Conservation (phyloP, 2,329 filamentous ascomycete species). For the Ophiostoma triangulosporum region DNA sequence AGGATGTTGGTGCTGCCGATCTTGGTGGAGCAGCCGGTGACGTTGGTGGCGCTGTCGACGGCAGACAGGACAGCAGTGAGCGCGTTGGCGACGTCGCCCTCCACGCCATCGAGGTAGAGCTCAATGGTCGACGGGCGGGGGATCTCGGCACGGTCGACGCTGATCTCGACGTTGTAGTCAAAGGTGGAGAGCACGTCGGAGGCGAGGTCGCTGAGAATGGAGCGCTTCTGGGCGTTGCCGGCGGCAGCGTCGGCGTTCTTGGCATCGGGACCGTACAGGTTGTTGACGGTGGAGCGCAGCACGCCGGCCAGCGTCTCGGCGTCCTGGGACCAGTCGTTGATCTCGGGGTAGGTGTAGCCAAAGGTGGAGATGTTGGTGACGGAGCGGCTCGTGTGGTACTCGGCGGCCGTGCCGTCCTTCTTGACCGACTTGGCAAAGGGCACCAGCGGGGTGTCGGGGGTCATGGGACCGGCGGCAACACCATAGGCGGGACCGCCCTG, state of each 20-base stretch:
- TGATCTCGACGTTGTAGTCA: constrained; percentile 25
- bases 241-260: background rate
- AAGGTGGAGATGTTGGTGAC: constrained; percentile 20
- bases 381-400: constrained; percentile 29
- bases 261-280: constrained; percentile 27
- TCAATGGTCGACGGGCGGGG: constrained; percentile 25
- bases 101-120: constrained; percentile 17
- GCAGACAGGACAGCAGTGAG: background rate
- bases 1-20: constrained; percentile 24
- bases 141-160: constrained; percentile 25
- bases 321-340: constrained; percentile 34
- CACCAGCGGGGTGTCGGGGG: constrained; percentile 31
- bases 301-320: constrained; percentile 46
- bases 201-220: too few relatives aligned
- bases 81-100: background rate
- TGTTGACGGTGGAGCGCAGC: constrained; percentile 45
- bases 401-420: constrained; percentile 13
- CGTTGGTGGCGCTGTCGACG: background rate
- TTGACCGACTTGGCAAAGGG: constrained; percentile 22
- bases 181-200: background rate
- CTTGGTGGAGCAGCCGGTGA: background rate
- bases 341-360: constrained; percentile 29
- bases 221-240: too few relatives aligned
- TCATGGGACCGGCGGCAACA: constrained; percentile 28
- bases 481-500: constrained; percentile 24